A percentile compares a stretch with the other conserved stretches of the same genome.
These are phyloP conservation scores for Teunomyces lycoperdinae DNA, from an alignment of 805 yeast genomes.

Conservation along the genomic window DNA sequence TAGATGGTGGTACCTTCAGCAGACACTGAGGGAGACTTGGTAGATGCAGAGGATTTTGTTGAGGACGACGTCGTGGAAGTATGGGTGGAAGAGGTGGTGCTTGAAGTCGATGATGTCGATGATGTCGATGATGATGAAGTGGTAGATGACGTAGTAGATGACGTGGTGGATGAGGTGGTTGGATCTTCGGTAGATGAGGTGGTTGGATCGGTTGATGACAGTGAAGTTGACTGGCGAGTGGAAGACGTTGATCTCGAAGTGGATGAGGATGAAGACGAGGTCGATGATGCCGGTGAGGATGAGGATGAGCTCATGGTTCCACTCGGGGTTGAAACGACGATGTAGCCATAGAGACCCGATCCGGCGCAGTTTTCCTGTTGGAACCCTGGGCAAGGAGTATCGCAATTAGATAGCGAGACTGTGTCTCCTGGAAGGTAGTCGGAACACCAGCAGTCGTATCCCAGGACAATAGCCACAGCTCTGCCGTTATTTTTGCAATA, in stretches of 20 bases:
- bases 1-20: slow-evolving; percentile 17
- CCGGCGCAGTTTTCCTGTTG: slow-evolving; percentile 42
- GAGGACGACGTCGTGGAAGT: slow-evolving; percentile 6
- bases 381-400: slow-evolving; percentile 44
- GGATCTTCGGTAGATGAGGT: background rate
- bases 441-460: slow-evolving; percentile 61
- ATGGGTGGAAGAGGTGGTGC: slow-evolving; percentile 14
- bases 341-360: slow-evolving; percentile 52
- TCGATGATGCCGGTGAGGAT: slow-evolving; percentile 2
- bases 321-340: slow-evolving; percentile 25
- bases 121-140: slow-evolving; percentile 14
- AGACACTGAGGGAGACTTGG: slow-evolving; percentile 12
- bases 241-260: slow-evolving; percentile 7
- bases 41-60: slow-evolving; percentile 18
- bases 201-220: background rate
- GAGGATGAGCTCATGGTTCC: slow-evolving; percentile 2
- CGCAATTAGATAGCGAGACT: slow-evolving; percentile 32
- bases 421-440: slow-evolving; percentile 47
- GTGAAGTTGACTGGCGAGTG: background rate
- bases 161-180: slow-evolving; percentile 1
- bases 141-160: slow-evolving; percentile 9
- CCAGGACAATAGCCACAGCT: slow-evolving; percentile 53
- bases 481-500: slow-evolving; percentile 42
- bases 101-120: slow-evolving; percentile 21
- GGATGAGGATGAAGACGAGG: slow-evolving; percentile 9